Evolutionary conservation across 257 asterid species (phyloP).

Genomic region (Solanum chilense): DNA sequence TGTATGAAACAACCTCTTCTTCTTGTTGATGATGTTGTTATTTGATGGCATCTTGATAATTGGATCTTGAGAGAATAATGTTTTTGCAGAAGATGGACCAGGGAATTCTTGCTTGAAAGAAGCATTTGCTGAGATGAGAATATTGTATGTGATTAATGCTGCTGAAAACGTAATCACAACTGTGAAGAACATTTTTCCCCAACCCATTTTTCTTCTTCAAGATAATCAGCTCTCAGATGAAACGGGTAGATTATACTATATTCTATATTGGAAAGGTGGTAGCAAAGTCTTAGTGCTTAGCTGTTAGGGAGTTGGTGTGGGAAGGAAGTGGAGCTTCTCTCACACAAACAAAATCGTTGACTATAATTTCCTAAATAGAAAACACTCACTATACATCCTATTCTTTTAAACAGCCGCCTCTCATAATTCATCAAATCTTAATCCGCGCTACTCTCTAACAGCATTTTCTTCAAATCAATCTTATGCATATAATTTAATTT

Average conservation of each 20-base stretch:
- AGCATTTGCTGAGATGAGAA: conserved; percentile 80
- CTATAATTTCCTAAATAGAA: neutral
- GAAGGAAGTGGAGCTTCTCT: neutral
- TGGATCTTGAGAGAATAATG: conserved; percentile 31
- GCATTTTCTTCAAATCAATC: neutral
- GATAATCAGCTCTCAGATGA: neutral
- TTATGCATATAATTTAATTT: neutral
- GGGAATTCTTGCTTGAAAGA: conserved; percentile 79
- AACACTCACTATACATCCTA: no score
- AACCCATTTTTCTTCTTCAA: conserved; percentile 32
- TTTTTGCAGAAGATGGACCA: conserved; percentile 18
- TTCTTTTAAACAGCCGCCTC: neutral
- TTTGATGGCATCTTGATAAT: conserved; percentile 61
- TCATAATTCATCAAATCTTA: neutral
- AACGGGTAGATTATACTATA: neutral
- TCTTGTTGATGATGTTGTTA: conserved; percentile 4
- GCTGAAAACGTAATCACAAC: conserved; percentile 55
- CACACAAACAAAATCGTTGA: neutral
- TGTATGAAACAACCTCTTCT: conserved; percentile 68
- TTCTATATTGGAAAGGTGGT: neutral
- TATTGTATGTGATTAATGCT: conserved; percentile 85
- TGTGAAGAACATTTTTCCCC: conserved; percentile 73
- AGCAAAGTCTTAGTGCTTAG: neutral
- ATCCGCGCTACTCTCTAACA: no score
- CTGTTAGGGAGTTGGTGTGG: neutral